Base-by-base conservation (phyloP, 1,284 basidiomycete genomes). In the Ceratobasidium theobromae region DNA sequence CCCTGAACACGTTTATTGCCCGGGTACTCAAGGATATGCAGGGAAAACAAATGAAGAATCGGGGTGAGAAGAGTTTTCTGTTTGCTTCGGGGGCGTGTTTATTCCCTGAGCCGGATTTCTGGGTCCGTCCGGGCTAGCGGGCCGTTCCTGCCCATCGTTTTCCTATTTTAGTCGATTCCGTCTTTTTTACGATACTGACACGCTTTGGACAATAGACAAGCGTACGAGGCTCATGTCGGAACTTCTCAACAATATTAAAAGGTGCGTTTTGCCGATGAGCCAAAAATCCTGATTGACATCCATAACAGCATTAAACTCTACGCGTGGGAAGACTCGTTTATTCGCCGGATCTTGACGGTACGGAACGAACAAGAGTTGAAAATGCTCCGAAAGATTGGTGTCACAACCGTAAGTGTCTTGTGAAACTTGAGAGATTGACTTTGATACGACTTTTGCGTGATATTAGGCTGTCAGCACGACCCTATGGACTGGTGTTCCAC, bases 311-410 rank as follows among this genome's bases (percentile, higher is more conserved):
- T 92, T 73, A 91, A 92, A 73, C 76, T 92, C 2, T 91, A 91
- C 72, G 87, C 86, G 6, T 92, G 90, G 95, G 95, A 98, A 77
- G 85, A 88, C 71, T 89, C 92, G 0, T 98, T 95, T 73, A 85
- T 87, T 43, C 81, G 82, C 65, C 86, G 82, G 68, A 82, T 97
- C 18, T 77, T 88, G 27, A 79, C 84, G 8, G 89, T 95, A 4
- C 82, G 95, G 58, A 97, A 98, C 74, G 85, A 92, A 68, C 80
- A 89, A 69, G 95, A 98, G 75, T 76, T 98, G 60, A 85, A 80
- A 66, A 87, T 92, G 82, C 80, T 98, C 23, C 82, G 80, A 67
- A 89, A 87, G 75, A 94, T 96, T 67, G 93, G 91, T 14, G 78
- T 93, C 38, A 77, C 83, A 16, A 86, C 85, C 18, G 86, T 88